Evolutionary conservation across 768 basidiomycete genomes (phyloP), one percentile per base, ranked within the genome.

Genomic region (Auriscalpium microsporum): DNA sequence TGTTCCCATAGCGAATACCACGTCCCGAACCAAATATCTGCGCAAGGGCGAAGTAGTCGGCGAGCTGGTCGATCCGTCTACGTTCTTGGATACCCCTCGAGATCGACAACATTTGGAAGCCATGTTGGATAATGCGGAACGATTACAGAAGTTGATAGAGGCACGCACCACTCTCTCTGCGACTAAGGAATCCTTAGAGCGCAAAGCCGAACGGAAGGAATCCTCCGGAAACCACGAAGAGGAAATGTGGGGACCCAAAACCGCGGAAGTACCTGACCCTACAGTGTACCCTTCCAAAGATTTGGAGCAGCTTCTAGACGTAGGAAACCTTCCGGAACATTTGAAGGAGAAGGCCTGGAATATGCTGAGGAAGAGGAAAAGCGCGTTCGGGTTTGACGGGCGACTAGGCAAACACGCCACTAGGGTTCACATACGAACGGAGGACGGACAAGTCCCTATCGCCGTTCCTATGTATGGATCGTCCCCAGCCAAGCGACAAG

Each of bases 201-300:
- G 23, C 23, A 5, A 28, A 28, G 2, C 23, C 23, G 23, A 5
- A 28, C 3, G 5, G 5, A 5, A 45, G 44, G 44, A 28, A 28
- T 28, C 23, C 5, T 5, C 23, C 23, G 23, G 5, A 28, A 28
- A 5, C 5, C 23, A 28, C 5, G 56, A 50, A 28, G 63, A 65
- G 5, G 59, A 62, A 8, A 66, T 64, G 55, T 67, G 69, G 46
- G 67, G 69, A 2, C 68, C 71, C 0, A 72, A 72, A 45, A 68
- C 66, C 0, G 47, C 64, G 0, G 66, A 68, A 19, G 47, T 59
- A 1, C 64, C 63, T 0, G 47, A 48, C 16, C 53, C 54, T 4
- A 67, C 68, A 40, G 50, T 51, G 13, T 21, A 45, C 34, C 45
- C 49, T 46, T 42, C 54, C 19, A 3, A n/a, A 14, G 17, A 48